phyloP scores from a whole-genome alignment of 768 basidiomycete species.

The Asterophora lycoperdoides region DNA sequence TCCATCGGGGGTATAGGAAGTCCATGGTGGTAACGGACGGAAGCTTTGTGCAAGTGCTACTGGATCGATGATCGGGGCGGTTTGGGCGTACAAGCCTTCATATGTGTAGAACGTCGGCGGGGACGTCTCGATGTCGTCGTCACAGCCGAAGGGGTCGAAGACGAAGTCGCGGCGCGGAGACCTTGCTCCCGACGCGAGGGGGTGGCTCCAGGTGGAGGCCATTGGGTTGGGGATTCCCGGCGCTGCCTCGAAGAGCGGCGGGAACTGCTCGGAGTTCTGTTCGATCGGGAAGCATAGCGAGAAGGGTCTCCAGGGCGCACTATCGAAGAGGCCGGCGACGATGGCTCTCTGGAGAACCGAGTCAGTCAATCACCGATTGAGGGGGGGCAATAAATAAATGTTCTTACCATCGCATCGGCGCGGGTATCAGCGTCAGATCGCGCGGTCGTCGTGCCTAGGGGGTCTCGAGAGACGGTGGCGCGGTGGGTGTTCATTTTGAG shows the following conservation, averaged over 20 bases:
- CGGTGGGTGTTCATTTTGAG: background rate
- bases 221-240: constrained; percentile 1
- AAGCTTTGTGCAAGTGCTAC: no score
- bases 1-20: no score
- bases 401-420: background rate
- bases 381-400: background rate
- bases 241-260: constrained; percentile 1
- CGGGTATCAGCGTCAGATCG: background rate
- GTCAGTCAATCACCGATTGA: no score
- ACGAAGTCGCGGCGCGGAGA: background rate
- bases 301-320: background rate
- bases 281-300: background rate
- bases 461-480: background rate
- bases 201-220: background rate
- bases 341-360: background rate
- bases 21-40: no score
- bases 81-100: no score
- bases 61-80: background rate
- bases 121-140: background rate
- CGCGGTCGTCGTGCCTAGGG: background rate
- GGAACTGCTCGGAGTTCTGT: background rate
- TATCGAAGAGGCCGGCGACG: background rate
- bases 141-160: background rate
- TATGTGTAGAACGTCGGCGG: background rate
- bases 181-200: background rate